Percentiles rank a stretch among this genome's conserved stretches.
These are phyloP conservation scores for Gautieria morchelliformis DNA, from an alignment of 768 basidiomycete species.

Conservation along the genomic window DNA sequence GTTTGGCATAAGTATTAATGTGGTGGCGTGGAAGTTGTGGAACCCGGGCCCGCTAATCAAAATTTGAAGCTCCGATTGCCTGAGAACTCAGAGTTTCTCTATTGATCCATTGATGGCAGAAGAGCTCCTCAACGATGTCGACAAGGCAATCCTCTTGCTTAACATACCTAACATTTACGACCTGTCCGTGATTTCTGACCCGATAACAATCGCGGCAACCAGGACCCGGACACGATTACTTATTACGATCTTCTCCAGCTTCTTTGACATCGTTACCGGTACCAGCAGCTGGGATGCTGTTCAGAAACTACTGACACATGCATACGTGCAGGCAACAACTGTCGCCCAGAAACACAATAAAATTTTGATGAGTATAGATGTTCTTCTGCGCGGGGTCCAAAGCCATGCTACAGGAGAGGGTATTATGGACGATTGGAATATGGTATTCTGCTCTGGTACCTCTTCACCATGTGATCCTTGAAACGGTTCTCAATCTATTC, in stretches of 20 bases:
- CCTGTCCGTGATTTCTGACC: not conserved
- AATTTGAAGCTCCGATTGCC: not conserved
- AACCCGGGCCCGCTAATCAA: not conserved
- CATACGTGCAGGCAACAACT: slow-evolving; percentile 80
- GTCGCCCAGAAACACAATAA: slow-evolving; percentile 58
- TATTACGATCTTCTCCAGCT: not conserved
- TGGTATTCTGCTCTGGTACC: slow-evolving; percentile 3
- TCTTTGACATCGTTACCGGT: not conserved
- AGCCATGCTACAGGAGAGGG: slow-evolving; percentile 28
- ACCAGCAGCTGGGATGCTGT: slow-evolving; percentile 53
- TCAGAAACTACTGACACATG: slow-evolving; percentile 68
- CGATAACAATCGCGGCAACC: slow-evolving; percentile 1
- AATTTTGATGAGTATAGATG: slow-evolving; percentile 68
- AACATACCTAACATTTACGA: slow-evolving; percentile 1
- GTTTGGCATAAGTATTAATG: too few relatives aligned
- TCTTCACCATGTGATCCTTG: not conserved
- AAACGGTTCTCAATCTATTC: not conserved
- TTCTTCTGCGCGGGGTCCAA: slow-evolving; percentile 55
- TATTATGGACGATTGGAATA: slow-evolving; percentile 2
- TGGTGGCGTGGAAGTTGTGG: too few relatives aligned
- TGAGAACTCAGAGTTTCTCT: too few relatives aligned
- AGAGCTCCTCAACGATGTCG: not conserved
- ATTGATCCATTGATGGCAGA: not conserved
- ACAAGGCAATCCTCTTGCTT: slow-evolving; percentile 2
- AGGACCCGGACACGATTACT: slow-evolving; percentile 1